These are phyloP conservation scores for Scheffersomyces insectosa DNA, from an alignment of 1,139 yeast species.

Conservation along the genomic window DNA sequence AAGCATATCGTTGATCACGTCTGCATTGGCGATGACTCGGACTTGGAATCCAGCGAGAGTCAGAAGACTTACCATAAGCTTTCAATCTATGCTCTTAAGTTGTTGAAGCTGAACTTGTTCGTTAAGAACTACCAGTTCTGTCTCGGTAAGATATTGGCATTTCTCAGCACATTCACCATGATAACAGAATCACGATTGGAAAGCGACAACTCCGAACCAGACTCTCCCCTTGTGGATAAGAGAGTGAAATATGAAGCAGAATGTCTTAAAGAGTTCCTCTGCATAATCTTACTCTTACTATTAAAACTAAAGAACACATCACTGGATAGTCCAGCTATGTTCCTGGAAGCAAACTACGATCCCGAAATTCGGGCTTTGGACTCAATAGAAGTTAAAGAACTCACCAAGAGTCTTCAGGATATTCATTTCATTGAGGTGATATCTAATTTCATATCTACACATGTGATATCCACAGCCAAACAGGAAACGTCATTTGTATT, in stretches of 20 bases:
- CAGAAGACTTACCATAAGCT: constrained; percentile 30
- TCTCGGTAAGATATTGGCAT: constrained; percentile 41
- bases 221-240: constrained; percentile 4
- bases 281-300: constrained; percentile 35
- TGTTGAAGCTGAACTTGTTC: constrained; percentile 42
- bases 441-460: constrained; percentile 36
- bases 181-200: constrained; percentile 13
- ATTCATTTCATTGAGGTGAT: constrained; percentile 50
- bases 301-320: constrained; percentile 33
- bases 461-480: constrained; percentile 22
- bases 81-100: constrained; percentile 35
- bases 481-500: constrained; percentile 32
- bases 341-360: constrained; percentile 1
- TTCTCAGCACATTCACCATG: constrained; percentile 31
- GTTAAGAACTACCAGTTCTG: constrained; percentile 39
- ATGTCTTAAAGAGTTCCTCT: constrained; percentile 37
- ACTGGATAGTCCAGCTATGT: constrained; percentile 2
- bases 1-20: constrained; percentile 37
- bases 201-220: neutral
- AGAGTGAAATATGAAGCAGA: constrained; percentile 22
- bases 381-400: constrained; percentile 16
- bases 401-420: constrained; percentile 33
- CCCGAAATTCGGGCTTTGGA: constrained; percentile 3
- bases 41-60: constrained; percentile 9
- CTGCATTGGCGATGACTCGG: constrained; percentile 12